These are phyloP conservation scores for Grosmannia penicillata DNA, from an alignment of 2,329 filamentous ascomycete species.

Conservation along the genomic window DNA sequence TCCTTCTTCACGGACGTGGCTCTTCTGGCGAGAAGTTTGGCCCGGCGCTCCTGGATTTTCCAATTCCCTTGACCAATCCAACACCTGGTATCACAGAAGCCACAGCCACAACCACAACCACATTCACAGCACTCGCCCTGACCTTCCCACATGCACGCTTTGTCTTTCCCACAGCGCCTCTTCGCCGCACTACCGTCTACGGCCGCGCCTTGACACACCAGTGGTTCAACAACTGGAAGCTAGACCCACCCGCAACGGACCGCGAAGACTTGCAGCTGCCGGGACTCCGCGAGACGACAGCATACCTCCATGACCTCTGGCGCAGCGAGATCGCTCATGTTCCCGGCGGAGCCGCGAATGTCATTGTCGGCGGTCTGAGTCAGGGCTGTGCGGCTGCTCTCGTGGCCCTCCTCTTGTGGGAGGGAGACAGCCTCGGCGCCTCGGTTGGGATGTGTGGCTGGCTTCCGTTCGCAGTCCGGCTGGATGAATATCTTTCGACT, in stretches of 20 bases:
- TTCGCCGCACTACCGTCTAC: background rate
- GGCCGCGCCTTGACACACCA: background rate
- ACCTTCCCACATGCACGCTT: background rate
- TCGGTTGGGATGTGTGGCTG: background rate
- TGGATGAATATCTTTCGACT: background rate
- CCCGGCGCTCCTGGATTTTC: background rate
- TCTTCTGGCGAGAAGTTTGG: background rate
- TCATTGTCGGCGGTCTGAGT: background rate
- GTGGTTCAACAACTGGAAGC: background rate
- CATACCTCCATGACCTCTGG: background rate
- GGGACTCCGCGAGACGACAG: background rate
- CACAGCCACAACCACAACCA: background rate
- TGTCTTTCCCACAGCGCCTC: background rate
- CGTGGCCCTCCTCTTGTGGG: background rate
- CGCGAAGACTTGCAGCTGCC: background rate
- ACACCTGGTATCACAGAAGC: background rate
- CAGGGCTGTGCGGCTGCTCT: background rate
- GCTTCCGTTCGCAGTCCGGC: background rate
- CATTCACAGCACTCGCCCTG: background rate
- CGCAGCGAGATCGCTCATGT: background rate
- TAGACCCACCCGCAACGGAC: background rate
- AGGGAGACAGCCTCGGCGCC: background rate
- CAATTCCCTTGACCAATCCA: background rate
- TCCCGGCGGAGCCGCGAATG: background rate
- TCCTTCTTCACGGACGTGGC: background rate